Percentiles rank a stretch among this genome's conserved stretches.
Conservation (phyloP, 1,284 basidiomycete genomes). For the Sporisorium reilianum region DNA sequence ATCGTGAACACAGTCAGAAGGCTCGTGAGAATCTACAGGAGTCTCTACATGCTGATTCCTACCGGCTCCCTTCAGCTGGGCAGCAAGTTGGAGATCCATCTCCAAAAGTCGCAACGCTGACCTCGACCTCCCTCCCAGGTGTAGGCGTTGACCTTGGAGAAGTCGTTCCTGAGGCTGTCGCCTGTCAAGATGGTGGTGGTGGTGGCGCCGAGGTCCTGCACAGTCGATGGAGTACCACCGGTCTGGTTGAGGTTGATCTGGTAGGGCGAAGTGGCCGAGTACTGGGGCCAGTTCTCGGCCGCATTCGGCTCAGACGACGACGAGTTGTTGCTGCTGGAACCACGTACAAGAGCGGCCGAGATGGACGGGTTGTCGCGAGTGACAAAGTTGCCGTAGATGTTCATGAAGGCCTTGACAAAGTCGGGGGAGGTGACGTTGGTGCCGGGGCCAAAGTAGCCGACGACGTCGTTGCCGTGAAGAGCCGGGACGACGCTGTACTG, state of each 20-base stretch:
- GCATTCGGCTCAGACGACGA: constrained; percentile 8
- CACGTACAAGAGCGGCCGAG: constrained; percentile 17
- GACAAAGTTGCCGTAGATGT: constrained; percentile 42
- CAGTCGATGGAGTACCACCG: constrained; percentile 9
- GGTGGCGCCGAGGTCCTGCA: constrained; percentile 10
- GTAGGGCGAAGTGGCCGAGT: constrained; percentile 16
- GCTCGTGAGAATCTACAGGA: not conserved
- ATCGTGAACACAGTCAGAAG: not conserved
- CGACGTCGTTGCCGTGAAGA: constrained; percentile 34
- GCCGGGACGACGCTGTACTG: constrained; percentile 42
- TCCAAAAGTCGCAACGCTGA: constrained; percentile 16
- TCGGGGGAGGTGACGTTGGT: constrained; percentile 13
- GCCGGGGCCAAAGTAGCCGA: constrained; percentile 33
- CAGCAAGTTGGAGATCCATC: constrained; percentile 14
- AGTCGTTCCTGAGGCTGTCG: constrained; percentile 9
- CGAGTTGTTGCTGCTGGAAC: constrained; percentile 5
- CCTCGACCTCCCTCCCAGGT: constrained; percentile 23
- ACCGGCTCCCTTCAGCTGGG: not conserved
- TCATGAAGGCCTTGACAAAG: constrained; percentile 40
- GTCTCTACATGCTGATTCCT: no score
- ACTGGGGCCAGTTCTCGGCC: constrained; percentile 31
- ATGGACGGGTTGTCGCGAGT: constrained; percentile 33
- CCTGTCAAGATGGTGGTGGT: constrained; percentile 10
- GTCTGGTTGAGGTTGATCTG: constrained; percentile 48
- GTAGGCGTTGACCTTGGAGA: constrained; percentile 17